Evolutionary conservation across 495 filamentous ascomycete species (phyloP), one percentile per base, ranked within the genome.

Genomic region (Hypoxylon trugodes): DNA sequence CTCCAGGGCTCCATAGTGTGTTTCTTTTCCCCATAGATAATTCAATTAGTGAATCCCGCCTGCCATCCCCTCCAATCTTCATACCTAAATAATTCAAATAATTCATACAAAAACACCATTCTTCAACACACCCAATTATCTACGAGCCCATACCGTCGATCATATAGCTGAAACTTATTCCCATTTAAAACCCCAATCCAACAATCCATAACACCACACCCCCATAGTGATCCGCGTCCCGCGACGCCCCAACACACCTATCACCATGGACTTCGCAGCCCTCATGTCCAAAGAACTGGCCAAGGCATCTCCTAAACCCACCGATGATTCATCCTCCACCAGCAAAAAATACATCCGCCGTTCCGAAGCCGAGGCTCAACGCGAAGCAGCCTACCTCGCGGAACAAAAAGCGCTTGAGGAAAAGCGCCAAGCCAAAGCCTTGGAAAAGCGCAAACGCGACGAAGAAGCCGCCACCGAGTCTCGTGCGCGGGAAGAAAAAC

Each of bases 211-310:
- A 35, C 22, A 2, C 25, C 18, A 55, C 26, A 1, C 25, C 19
- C n/a, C n/a, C n/a, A n/a, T n/a, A n/a, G n/a, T n/a, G n/a, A n/a
- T n/a, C 21, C 3, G 6, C 1, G 40, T 32, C n/a, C 13, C 6
- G 3, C 45, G 12, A 43, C 49, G 16, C 25, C 7, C 32, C 18
- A 30, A 33, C 24, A 15, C 49, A 41, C 49, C 53, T 49, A 38
- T 56, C 71, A 69, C 79, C 70, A 98, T 98, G 95, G 93, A 98
- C 75, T 97, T 98, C 82, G 92, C 91, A 42, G 82, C 91, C 7
- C 81, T 98, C 35, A 94, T 98, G 90, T 86, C 89, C 67, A 86
- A 89, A 57, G 90, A 96, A 74, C 96, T 97, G 73, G 84, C 90
- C 67, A 92, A 96, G 73, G 79, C 86, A 61, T 90, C 90, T 46